Evolutionary conservation across 345 rosid genomes (phyloP).

Genomic region (Aethionema arabicum): DNA sequence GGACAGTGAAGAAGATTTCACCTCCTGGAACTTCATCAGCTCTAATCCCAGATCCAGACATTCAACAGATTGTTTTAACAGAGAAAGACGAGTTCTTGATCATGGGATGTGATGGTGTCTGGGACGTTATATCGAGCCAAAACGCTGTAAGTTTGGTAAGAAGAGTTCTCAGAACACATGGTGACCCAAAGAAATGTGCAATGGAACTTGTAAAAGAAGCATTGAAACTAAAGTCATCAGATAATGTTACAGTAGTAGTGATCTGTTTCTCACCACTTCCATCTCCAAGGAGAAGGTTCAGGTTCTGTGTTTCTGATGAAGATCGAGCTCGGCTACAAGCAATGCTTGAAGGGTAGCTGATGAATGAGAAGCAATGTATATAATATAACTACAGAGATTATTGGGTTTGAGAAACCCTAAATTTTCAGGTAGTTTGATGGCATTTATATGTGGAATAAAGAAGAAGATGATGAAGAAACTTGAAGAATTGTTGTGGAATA

Average conservation of each 20-base stretch:
- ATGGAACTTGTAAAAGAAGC: constrained; percentile 76
- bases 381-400: constrained; percentile 20
- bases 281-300: constrained; percentile 40
- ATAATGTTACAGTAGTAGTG: constrained; percentile 75
- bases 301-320: constrained; percentile 73
- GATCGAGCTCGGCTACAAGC: constrained; percentile 31
- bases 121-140: constrained; percentile 82
- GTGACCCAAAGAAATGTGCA: constrained; percentile 66
- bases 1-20: constrained; percentile 59
- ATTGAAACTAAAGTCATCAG: constrained; percentile 48
- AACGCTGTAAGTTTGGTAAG: constrained; percentile 68
- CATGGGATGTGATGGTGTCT: constrained; percentile 78
- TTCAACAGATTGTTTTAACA: constrained; percentile 51
- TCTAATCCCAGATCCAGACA: constrained; percentile 83
- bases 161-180: constrained; percentile 67
- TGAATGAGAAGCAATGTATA: constrained; percentile 22
- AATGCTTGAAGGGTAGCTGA: constrained; percentile 27
- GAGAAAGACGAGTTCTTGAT: constrained; percentile 81
- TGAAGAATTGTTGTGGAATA: not conserved
- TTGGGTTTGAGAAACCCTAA: constrained; percentile 7
- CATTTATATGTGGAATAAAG: constrained; percentile 25
- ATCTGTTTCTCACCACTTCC: constrained; percentile 63
- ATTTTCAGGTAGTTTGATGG: constrained; percentile 23
- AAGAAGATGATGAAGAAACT: constrained; percentile 14
- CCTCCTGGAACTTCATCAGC: constrained; percentile 45